Conservation (phyloP, 2,329 filamentous ascomycete species). For the Tolypocladium nubicola region DNA sequence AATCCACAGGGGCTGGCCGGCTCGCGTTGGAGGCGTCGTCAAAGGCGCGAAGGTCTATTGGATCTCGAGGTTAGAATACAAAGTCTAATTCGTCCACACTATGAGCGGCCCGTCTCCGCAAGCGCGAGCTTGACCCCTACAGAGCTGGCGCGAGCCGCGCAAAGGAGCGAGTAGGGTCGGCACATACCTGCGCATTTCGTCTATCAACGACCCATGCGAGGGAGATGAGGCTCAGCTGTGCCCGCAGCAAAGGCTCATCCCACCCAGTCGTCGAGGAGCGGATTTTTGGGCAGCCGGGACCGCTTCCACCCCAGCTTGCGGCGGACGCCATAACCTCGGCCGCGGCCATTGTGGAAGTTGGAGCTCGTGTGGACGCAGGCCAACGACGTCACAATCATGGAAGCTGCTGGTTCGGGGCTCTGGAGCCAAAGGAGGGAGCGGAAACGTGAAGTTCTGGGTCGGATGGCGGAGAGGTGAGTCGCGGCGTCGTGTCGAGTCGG, state of each 20-base stretch:
- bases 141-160: neutral
- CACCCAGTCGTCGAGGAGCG: conserved; percentile 19
- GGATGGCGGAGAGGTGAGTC: neutral
- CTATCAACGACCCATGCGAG: conserved; percentile 23
- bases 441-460: conserved; percentile 6
- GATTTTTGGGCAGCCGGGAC: conserved; percentile 24
- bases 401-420: conserved; percentile 22
- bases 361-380: conserved; percentile 30
- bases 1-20: neutral
- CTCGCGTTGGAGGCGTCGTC: neutral
- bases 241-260: conserved; percentile 17
- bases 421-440: conserved; percentile 3
- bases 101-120: neutral
- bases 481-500: neutral
- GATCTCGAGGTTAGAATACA: neutral
- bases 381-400: conserved; percentile 41
- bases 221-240: conserved; percentile 27
- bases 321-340: conserved; percentile 34
- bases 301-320: conserved; percentile 30
- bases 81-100: neutral
- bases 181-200: conserved; percentile 3
- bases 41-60: neutral
- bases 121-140: neutral
- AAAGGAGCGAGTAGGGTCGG: neutral
- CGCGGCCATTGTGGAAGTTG: conserved; percentile 43